These are phyloP conservation scores for Beta lomatogona DNA, from an alignment of 179 eudicot species.

Conservation along the genomic window DNA sequence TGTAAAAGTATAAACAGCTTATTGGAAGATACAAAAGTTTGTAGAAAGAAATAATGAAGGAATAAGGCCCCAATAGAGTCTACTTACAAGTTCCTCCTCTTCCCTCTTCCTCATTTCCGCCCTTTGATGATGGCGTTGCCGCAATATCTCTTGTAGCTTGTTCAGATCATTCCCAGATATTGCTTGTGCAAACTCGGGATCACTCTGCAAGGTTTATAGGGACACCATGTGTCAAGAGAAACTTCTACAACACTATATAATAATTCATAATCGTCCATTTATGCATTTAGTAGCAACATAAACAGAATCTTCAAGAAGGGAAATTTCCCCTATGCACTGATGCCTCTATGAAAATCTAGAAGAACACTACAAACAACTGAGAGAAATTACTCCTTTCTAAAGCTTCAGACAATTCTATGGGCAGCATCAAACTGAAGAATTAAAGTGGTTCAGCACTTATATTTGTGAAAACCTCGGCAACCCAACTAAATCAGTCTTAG, in stretches of 20 bases:
- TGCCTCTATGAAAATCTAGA: not conserved
- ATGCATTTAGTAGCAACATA: not conserved
- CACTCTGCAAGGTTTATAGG: slow-evolving; percentile 51
- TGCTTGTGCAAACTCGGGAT: slow-evolving; percentile 94
- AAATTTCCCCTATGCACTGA: not conserved
- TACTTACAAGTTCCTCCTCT: slow-evolving; percentile 76
- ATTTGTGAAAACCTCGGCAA: not conserved
- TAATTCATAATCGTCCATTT: not conserved
- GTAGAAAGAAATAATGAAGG: not conserved
- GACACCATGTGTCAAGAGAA: not conserved
- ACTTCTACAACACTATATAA: not conserved
- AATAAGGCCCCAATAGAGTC: slow-evolving; percentile 17
- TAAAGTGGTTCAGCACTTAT: not conserved
- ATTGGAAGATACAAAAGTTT: not conserved
- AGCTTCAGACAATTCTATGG: not conserved
- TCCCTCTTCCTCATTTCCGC: slow-evolving; percentile 56
- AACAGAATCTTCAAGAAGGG: not conserved
- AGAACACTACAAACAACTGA: not conserved
- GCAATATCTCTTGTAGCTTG: slow-evolving; percentile 69
- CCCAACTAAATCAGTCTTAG: not conserved
- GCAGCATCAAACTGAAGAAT: not conserved
- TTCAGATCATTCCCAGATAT: slow-evolving; percentile 78
- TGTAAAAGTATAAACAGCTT: not conserved
- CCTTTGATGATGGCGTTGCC: slow-evolving; percentile 71
- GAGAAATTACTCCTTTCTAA: not conserved